Percentiles rank a stretch among this genome's conserved stretches.
phyloP scores from a whole-genome alignment of 768 basidiomycete species.

The Amanita inopinata region DNA sequence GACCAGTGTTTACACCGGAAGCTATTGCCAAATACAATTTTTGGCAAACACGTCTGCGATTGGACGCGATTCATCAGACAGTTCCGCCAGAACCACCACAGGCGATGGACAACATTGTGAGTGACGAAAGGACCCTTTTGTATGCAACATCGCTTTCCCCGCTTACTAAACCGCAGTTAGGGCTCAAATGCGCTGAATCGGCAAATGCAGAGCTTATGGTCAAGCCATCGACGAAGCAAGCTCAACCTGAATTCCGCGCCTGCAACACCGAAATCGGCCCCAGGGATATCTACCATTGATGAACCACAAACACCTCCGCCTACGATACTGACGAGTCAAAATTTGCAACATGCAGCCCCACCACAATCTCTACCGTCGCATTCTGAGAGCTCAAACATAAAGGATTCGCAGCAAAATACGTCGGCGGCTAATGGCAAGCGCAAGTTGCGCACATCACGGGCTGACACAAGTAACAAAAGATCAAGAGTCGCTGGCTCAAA shows the following conservation, averaged over 20 bases:
- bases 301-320: conserved; percentile 12
- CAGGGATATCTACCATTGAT: conserved; percentile 10
- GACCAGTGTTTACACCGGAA: background rate
- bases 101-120: conserved; percentile 20
- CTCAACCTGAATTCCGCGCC: conserved; percentile 52
- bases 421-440: conserved; percentile 36
- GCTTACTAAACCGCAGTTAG: conserved; percentile 44
- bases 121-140: conserved; percentile 9
- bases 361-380: too few relatives aligned
- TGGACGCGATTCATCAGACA: background rate
- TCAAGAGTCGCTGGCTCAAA: conserved; percentile 28
- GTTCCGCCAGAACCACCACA: background rate
- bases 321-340: conserved; percentile 7
- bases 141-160: background rate
- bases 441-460: conserved; percentile 48
- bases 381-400: conserved; percentile 10
- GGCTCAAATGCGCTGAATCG: conserved; percentile 66
- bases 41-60: background rate
- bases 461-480: conserved; percentile 50
- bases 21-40: conserved; percentile 5
- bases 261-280: conserved; percentile 13
- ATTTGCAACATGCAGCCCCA: too few relatives aligned
- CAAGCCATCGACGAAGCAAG: conserved; percentile 51
- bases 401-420: background rate
- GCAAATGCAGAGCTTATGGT: conserved; percentile 77